These are phyloP conservation scores for Paramecium caudatum DNA, from an alignment of 73 alveolate species.

Conservation along the genomic window DNA sequence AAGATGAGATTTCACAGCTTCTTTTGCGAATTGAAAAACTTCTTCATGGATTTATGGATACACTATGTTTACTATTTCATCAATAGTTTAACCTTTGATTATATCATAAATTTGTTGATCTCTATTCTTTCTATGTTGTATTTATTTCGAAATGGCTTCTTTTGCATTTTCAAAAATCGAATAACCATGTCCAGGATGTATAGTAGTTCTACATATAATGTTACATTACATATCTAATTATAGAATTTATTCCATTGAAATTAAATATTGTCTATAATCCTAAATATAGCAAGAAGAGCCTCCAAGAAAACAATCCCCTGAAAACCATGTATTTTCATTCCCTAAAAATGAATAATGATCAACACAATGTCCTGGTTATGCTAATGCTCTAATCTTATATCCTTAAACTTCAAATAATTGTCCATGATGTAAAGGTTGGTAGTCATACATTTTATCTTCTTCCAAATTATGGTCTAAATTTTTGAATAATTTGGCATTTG, in stretches of 20 bases:
- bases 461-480: conserved; percentile 58
- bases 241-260: neutral
- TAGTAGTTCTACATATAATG: neutral
- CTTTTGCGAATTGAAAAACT: neutral
- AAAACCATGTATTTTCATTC: conserved; percentile 68
- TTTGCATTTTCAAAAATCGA: neutral
- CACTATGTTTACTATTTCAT: neutral
- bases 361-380: conserved; percentile 50
- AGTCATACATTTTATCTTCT: conserved; percentile 38
- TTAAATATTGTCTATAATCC: neutral
- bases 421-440: neutral
- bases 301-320: conserved; percentile 78
- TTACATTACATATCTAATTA: conserved; percentile 1
- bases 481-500: conserved; percentile 62
- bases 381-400: neutral
- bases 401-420: conserved; percentile 39
- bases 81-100: neutral
- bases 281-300: conserved; percentile 66
- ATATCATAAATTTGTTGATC: neutral
- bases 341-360: conserved; percentile 72
- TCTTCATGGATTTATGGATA: neutral
- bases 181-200: conserved; percentile 42
- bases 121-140: conserved; percentile 23
- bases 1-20: neutral
- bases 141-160: neutral